A percentile compares a stretch with the other conserved stretches of the same genome.
Evolutionary conservation across 176 grass and related monocot genomes (phyloP).

Genomic region (Oryza australiensis): DNA sequence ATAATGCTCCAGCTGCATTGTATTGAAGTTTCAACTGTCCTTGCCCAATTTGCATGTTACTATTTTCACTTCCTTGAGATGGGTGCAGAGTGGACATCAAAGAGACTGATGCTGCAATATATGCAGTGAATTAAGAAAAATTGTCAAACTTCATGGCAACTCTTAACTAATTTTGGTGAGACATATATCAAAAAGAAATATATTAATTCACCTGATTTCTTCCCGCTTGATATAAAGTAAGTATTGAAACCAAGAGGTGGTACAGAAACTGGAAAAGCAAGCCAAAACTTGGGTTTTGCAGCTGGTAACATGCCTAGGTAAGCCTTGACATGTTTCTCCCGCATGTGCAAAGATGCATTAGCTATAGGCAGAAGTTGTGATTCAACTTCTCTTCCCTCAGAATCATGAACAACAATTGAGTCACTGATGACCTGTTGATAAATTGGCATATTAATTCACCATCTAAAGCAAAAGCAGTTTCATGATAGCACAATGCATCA

Average conservation of each 20-base stretch:
- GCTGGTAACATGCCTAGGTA: slow-evolving; percentile 54
- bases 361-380: slow-evolving; percentile 83
- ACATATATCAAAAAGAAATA: slow-evolving; percentile 26
- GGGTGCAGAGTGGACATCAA: slow-evolving; percentile 42
- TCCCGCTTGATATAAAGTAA: slow-evolving; percentile 71
- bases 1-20: slow-evolving; percentile 51
- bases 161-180: neutral
- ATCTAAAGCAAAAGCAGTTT: slow-evolving; percentile 11
- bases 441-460: slow-evolving; percentile 31
- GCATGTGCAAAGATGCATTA: slow-evolving; percentile 52
- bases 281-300: slow-evolving; percentile 83
- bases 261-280: slow-evolving; percentile 76
- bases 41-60: slow-evolving; percentile 63
- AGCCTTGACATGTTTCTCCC: slow-evolving; percentile 69
- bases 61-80: slow-evolving; percentile 59
- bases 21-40: slow-evolving; percentile 73
- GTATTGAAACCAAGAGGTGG: slow-evolving; percentile 87
- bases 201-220: slow-evolving; percentile 60
- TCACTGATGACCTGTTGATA: slow-evolving; percentile 70
- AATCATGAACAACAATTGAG: slow-evolving; percentile 76
- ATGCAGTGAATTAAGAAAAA: slow-evolving; percentile 31
- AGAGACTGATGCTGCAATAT: slow-evolving; percentile 62
- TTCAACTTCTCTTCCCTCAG: slow-evolving; percentile 82
- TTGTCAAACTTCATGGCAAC: neutral
- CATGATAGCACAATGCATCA: neutral